phyloP scores from a whole-genome alignment of 2,329 filamentous ascomycete genomes.

The Xenoacremonium recifei region DNA sequence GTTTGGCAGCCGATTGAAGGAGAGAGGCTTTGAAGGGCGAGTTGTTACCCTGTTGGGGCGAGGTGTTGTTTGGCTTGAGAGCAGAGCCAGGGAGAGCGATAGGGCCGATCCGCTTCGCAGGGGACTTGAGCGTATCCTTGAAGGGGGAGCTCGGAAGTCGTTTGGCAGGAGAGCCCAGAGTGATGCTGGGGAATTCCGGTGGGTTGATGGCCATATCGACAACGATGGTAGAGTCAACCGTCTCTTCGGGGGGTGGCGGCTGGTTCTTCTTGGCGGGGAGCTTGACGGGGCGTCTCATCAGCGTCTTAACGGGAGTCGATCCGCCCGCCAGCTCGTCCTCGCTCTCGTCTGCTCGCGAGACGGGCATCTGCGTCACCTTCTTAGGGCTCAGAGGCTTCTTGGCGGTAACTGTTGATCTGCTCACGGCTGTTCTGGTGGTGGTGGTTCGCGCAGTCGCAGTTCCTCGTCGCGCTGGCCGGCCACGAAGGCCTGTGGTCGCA shows the following conservation, averaged over 20 bases:
- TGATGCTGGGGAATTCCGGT: slow-evolving; percentile 35
- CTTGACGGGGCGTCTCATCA: slow-evolving; percentile 57
- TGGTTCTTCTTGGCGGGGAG: slow-evolving; percentile 30
- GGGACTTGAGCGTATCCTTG: slow-evolving; percentile 56
- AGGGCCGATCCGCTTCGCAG: slow-evolving; percentile 45
- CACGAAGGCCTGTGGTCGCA: slow-evolving; percentile 34
- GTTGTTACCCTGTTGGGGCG: slow-evolving; percentile 13
- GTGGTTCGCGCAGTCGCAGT: slow-evolving; percentile 31
- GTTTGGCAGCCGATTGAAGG: slow-evolving; percentile 48
- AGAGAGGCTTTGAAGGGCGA: slow-evolving; percentile 40
- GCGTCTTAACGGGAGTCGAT: slow-evolving; percentile 48
- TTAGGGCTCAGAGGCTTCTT: slow-evolving; percentile 61
- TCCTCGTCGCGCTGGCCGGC: slow-evolving; percentile 44
- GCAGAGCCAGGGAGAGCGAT: slow-evolving; percentile 32
- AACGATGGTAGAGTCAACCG: slow-evolving; percentile 23
- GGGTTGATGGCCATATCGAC: slow-evolving; percentile 31
- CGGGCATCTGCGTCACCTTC: slow-evolving; percentile 59
- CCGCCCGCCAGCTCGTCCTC: slow-evolving; percentile 60
- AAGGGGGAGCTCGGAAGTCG: slow-evolving; percentile 50
- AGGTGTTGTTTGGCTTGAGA: slow-evolving; percentile 23
- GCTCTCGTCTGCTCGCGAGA: slow-evolving; percentile 47
- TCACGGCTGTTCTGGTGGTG: slow-evolving; percentile 29
- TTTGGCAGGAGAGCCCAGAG: slow-evolving; percentile 56
- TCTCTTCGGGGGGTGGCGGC: slow-evolving; percentile 9
- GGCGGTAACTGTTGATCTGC: slow-evolving; percentile 33